These are phyloP conservation scores for Stachybotrys elegans DNA, from an alignment of 2,329 filamentous ascomycete genomes.

Conservation along the genomic window DNA sequence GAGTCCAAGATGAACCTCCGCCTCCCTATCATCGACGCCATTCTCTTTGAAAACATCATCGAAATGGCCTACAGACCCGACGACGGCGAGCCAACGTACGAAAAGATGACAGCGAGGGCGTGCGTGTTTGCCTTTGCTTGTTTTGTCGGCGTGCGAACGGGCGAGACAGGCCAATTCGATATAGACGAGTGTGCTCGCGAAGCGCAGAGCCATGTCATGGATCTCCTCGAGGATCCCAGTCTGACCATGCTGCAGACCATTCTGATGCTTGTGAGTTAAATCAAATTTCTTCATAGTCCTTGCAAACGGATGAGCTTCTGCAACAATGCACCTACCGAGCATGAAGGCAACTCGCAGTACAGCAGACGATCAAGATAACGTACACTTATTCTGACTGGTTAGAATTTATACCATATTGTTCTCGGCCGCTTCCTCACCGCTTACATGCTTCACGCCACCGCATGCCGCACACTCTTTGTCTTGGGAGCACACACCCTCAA, in stretches of 20 bases:
- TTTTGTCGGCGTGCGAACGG: constrained; percentile 20
- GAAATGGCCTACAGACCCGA: constrained; percentile 34
- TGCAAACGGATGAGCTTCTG: too few species aligned
- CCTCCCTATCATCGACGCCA: constrained; percentile 43
- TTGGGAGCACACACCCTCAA: constrained; percentile 38
- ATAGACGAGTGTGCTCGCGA: constrained; percentile 33
- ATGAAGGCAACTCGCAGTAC: neutral
- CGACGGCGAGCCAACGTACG: constrained; percentile 11
- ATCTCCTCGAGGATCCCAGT: constrained; percentile 36
- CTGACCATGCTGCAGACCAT: constrained; percentile 39
- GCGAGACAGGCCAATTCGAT: constrained; percentile 18
- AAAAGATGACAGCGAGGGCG: constrained; percentile 31
- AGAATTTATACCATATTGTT: constrained; percentile 38
- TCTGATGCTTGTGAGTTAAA: constrained; percentile 47
- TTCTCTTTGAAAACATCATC: constrained; percentile 41
- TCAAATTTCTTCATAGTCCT: too few species aligned
- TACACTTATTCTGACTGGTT: neutral
- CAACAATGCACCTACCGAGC: constrained; percentile 20
- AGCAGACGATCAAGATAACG: too few species aligned
- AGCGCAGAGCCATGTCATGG: constrained; percentile 35
- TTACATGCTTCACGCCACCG: constrained; percentile 36
- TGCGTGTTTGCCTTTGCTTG: constrained; percentile 46
- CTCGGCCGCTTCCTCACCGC: constrained; percentile 41
- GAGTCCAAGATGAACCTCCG: constrained; percentile 32
- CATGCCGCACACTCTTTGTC: constrained; percentile 42